Base-by-base conservation (phyloP, 164 flowering plant genomes). In the Aristolochia contorta region DNA sequence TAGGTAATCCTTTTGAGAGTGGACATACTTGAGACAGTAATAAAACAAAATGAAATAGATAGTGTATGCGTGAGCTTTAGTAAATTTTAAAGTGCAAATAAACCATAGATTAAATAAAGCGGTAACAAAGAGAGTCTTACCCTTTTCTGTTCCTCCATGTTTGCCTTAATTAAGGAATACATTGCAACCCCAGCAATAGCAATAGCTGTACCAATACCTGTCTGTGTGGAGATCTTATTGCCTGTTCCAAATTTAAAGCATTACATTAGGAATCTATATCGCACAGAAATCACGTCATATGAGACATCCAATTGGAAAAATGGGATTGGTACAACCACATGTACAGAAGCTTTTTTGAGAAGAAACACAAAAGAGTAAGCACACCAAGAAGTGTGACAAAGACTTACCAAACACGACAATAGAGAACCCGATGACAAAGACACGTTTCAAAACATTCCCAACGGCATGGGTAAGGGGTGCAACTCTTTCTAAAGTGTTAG, bases 161-260 rank as follows among this genome's bases (percentile, higher is more conserved):
- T 81, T 57, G 87, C 91, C 65, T 82, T 85, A 51, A 85, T 83
- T 10, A 85, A 59, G 41, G 91, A 82, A 74, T 82, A 82, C 53
- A 82, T 72, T 65, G 91, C 91, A 55, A 85, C 87, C 13, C 91
- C 91, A 8, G 79, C 83, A 67, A 85, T 85, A 57, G 87, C 91
- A 58, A 83, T 77, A 13, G 70, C 79, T 24, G 91, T 85, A 57
- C 91, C 91, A 61, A 85, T 85, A 45, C 84, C 91, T 51, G 91
- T 85, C 63, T 82, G 91, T 0, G 78, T 81, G 22, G 86, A 78
- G 69, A 85, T 84, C 67, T 33, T 84, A 61, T 82, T 84, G 60
- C 90, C 90, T 84, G 82, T 59, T 61, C 62, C 22, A 59, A 18
- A 60, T 25, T 37, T 22, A 47, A 47, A 37, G 46, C 33, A 19